phyloP scores from a whole-genome alignment of 2,329 filamentous ascomycete genomes.

The Xylariaceae sp. region DNA sequence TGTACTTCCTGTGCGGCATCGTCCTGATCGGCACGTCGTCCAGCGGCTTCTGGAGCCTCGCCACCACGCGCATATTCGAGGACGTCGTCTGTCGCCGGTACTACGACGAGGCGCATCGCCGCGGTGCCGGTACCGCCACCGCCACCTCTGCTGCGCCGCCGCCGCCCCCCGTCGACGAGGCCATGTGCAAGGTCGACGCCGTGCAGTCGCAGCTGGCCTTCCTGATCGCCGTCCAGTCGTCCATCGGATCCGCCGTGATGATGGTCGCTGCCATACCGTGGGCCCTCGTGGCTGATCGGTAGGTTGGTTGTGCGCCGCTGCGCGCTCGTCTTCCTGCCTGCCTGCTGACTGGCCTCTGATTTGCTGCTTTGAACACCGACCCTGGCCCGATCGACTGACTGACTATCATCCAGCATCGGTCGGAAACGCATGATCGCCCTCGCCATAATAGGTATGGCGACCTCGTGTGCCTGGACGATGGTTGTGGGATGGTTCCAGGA shows the following conservation, averaged over 20 bases:
- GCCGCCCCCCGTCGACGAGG: constrained; percentile 6
- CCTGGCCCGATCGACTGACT: too few species aligned
- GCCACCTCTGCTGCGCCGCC: too few species aligned
- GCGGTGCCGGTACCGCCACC: too few species aligned
- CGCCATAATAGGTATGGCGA: background rate
- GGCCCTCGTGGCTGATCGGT: constrained; percentile 11
- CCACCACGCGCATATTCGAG: constrained; percentile 28
- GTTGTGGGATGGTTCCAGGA: background rate
- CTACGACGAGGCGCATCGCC: constrained; percentile 20
- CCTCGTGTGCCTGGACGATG: background rate
- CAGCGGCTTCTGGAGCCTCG: constrained; percentile 22
- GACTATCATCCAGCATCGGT: constrained; percentile 5
- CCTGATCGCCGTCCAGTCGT: constrained; percentile 5
- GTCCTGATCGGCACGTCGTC: constrained; percentile 25
- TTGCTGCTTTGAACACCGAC: too few species aligned
- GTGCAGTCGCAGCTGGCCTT: constrained; percentile 8
- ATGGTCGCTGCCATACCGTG: constrained; percentile 10
- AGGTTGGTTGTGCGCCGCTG: background rate
- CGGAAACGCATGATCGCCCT: constrained; percentile 3
- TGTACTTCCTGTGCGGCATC: constrained; percentile 24
- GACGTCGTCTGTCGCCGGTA: constrained; percentile 31
- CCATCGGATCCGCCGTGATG: constrained; percentile 5
- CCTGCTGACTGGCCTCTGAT: too few species aligned
- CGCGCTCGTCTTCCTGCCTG: background rate
- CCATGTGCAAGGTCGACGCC: constrained; percentile 8